A percentile compares a stretch with the other conserved stretches of the same genome.
Evolutionary conservation across 257 asterid genomes (phyloP).

Genomic region (Thymus mandschuricus): DNA sequence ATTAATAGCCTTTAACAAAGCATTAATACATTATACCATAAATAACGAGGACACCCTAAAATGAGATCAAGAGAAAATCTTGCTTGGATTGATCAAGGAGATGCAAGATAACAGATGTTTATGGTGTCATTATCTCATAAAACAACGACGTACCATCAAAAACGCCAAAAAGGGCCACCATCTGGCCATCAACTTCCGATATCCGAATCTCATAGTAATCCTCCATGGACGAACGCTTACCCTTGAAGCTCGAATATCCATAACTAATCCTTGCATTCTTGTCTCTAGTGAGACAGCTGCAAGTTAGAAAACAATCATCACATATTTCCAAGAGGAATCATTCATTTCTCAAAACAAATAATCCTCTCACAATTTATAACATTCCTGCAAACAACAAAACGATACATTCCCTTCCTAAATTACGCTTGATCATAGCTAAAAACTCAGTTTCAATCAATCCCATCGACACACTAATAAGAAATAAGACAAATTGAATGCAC

Average conservation of each 20-base stretch:
- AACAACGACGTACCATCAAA: conserved; percentile 56
- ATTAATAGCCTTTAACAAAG: not conserved
- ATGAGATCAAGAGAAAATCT: not conserved
- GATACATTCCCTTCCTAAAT: not conserved
- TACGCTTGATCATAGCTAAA: not conserved
- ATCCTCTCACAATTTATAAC: not conserved
- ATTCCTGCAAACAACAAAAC: not conserved
- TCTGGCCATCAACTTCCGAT: conserved; percentile 75
- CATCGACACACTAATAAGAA: not conserved
- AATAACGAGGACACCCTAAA: not conserved
- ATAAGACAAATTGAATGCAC: not conserved
- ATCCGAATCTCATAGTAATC: conserved; percentile 72
- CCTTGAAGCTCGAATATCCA: conserved; percentile 80
- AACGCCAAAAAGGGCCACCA: conserved; percentile 83
- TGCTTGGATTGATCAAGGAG: not conserved
- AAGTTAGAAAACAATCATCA: conserved; percentile 1
- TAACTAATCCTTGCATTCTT: conserved; percentile 58
- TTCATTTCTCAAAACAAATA: conserved; percentile 4
- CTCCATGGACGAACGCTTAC: conserved; percentile 83
- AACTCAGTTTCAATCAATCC: too few species aligned
- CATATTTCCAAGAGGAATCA: conserved; percentile 14
- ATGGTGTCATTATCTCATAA: not conserved
- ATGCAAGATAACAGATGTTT: not conserved
- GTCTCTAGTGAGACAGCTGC: conserved; percentile 57
- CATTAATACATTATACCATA: not conserved